Evolutionary conservation across 768 basidiomycete species (phyloP), one percentile per base, ranked within the genome.

Genomic region (Panellus pusillus): DNA sequence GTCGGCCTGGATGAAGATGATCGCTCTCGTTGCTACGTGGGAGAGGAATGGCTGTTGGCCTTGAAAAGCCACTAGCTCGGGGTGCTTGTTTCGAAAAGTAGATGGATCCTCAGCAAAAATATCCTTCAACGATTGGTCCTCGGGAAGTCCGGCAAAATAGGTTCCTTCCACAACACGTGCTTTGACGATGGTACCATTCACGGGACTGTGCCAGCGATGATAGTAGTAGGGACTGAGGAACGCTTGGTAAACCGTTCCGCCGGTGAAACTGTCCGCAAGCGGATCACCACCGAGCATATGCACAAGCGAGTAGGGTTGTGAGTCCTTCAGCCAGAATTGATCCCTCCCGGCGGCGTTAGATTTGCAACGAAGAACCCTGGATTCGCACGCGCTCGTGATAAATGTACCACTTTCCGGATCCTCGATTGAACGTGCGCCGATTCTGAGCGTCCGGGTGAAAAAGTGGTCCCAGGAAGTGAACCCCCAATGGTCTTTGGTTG

Each of bases 261-360:
- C 77, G 12, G 70, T 66, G 56, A 81, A 79, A 12, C 17, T 28
- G 19, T n/a, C 20, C 15, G 18, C 13, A 15, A 19, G 1, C n/a
- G 54, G 55, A 54, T 82, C 74, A 36, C 71, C 63, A 42, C 73
- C 64, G 41, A 86, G 76, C 69, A 85, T 81, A 61, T 84, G 74
- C 9, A 63, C 31, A 39, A 86, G 78, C 3, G 83, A 85, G 65
- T 86, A 87, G 0, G 78, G 76, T 61, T 84, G 40, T 32, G 29
- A 71, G 0, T 74, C 80, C 63, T 87, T 86, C 65, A 84, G 60
- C 83, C 82, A 86, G 66, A 86, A 84, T 31, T 64, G 60, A 49
- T 82, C 80, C 6, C 63, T 64, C 2, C 62, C 63, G 47, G 78
- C 61, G 31, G 81, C 75, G 50, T 77, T 55, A 31, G 40, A 27